These are phyloP conservation scores for Botrytis squamosa DNA, from an alignment of 2,329 filamentous ascomycete genomes.

Conservation along the genomic window DNA sequence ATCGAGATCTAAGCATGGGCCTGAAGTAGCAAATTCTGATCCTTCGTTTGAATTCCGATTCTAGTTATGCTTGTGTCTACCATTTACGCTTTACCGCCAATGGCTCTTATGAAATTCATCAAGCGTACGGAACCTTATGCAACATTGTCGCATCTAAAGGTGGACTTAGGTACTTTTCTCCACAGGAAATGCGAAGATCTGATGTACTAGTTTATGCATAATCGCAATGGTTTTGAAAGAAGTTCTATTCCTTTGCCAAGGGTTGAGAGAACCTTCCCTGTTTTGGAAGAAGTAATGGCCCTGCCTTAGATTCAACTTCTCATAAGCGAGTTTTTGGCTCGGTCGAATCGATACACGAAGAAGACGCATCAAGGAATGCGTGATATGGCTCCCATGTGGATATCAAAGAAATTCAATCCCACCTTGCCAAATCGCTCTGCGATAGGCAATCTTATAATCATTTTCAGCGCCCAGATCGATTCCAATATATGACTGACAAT, in stretches of 20 bases:
- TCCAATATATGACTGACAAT: background rate
- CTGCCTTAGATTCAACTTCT: background rate
- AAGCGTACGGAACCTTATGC: background rate
- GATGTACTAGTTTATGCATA: background rate
- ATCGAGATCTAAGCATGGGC: background rate
- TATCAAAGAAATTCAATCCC: fast-evolving
- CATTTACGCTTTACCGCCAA: background rate
- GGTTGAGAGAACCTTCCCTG: background rate
- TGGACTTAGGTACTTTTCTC: background rate
- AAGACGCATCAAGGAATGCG: background rate
- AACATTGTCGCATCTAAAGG: background rate
- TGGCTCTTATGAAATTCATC: background rate
- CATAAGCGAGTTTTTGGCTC: background rate
- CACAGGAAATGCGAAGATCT: background rate
- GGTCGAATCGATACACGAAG: background rate
- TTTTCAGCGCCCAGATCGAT: background rate
- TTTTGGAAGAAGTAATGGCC: background rate
- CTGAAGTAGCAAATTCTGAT: background rate
- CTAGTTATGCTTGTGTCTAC: background rate
- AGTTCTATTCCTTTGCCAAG: background rate
- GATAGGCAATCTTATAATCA: background rate
- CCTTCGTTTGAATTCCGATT: background rate
- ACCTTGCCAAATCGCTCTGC: background rate
- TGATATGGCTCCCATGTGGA: background rate
- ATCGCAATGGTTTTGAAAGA: background rate